Conservation (phyloP, 108 stramenopile genomes). For the Nitzschia inconspicua region DNA sequence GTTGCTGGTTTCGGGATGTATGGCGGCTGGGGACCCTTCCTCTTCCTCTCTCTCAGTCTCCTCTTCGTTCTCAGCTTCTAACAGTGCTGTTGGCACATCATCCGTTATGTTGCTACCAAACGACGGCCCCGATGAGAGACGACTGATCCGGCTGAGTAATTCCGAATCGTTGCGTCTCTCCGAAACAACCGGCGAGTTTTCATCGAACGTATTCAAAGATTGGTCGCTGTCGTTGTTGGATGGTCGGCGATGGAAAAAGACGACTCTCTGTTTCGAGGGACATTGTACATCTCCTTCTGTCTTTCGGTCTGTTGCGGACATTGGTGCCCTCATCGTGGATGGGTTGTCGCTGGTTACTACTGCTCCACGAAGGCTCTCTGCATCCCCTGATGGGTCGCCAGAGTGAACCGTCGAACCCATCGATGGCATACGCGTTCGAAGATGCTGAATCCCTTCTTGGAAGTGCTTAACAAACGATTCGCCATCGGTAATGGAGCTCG, state of each 20-base stretch:
- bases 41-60: not conserved
- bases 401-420: not conserved
- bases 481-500: too few species aligned
- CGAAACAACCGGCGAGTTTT: too few species aligned
- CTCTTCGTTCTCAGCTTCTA: conserved; percentile 17
- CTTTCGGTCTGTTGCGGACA: too few species aligned
- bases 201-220: too few species aligned
- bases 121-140: conserved; percentile 12
- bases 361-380: not conserved
- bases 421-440: conserved; percentile 1
- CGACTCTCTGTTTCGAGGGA: too few species aligned
- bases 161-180: not conserved
- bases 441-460: too few species aligned
- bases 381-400: not conserved
- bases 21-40: conserved; percentile 1
- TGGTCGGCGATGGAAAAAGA: not conserved
- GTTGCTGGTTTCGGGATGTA: too few species aligned
- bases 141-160: not conserved
- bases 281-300: too few species aligned
- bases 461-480: too few species aligned
- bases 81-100: not conserved
- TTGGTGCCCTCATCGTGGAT: not conserved
- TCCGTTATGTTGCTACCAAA: conserved; percentile 4
- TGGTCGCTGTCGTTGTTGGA: too few species aligned
- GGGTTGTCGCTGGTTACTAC: too few species aligned